Conservation (phyloP, 2,329 filamentous ascomycete genomes). For the Trichoderma guizhouense region DNA sequence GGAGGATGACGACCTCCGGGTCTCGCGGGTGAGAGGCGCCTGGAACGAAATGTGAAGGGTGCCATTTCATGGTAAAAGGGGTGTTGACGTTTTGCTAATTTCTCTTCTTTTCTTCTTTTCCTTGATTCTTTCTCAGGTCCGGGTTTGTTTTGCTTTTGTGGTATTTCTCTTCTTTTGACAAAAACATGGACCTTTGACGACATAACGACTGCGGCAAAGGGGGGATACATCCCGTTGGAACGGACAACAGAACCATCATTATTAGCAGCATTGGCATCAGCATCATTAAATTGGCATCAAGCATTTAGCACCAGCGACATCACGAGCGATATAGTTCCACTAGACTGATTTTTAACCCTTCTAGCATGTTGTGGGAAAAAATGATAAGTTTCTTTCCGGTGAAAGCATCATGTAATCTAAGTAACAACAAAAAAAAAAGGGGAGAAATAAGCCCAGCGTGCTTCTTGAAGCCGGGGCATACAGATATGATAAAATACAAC, state of each 20-base stretch:
- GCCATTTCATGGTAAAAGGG: neutral
- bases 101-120: neutral
- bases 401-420: slow-evolving; percentile 11
- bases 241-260: neutral
- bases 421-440: neutral
- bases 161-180: neutral
- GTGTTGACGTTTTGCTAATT: neutral
- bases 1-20: slow-evolving; percentile 33
- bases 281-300: neutral
- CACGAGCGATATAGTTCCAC: neutral
- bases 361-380: neutral
- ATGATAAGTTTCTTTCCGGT: neutral
- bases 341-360: neutral
- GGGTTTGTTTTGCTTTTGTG: neutral
- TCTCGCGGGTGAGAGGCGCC: slow-evolving; percentile 44
- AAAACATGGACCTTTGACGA: neutral
- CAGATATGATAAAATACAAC: neutral
- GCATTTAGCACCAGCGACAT: neutral
- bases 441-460: neutral
- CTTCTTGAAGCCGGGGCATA: neutral
- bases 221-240: neutral
- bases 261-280: neutral
- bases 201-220: neutral
- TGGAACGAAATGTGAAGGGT: slow-evolving; percentile 41
- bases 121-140: neutral